phyloP scores from a whole-genome alignment of 257 asterid genomes.

The Marsdenia floribunda region DNA sequence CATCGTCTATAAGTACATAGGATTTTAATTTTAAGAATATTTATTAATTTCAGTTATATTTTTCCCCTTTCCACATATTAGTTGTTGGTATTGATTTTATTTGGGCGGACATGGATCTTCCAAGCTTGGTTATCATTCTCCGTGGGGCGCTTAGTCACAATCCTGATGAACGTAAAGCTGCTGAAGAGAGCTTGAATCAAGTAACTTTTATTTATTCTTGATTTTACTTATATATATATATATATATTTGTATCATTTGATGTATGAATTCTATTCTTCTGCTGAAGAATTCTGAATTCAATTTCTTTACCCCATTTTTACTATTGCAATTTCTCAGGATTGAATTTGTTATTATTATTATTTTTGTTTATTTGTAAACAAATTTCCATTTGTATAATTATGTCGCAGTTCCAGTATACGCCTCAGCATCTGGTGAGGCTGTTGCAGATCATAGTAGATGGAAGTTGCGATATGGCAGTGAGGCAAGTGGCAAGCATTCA shows the following conservation, averaged over 20 bases:
- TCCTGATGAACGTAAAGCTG: conserved; percentile 82
- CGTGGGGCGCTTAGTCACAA: conserved; percentile 80
- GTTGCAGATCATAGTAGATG: conserved; percentile 89
- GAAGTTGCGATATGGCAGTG: conserved; percentile 68
- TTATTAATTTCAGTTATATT: not conserved
- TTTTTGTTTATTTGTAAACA: not conserved
- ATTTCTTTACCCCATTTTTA: not conserved
- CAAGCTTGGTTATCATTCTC: conserved; percentile 56
- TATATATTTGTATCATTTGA: not conserved
- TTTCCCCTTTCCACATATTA: not conserved
- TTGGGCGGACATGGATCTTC: conserved; percentile 67
- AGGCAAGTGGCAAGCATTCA: conserved; percentile 97
- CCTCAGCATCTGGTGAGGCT: conserved; percentile 97
- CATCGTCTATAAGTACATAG: not conserved
- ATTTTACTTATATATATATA: not conserved
- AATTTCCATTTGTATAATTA: not conserved
- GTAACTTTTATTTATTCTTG: conserved; percentile 24
- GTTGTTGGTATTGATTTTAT: not conserved
- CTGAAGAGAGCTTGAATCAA: conserved; percentile 90
- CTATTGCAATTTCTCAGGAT: no score
- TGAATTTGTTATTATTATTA: not conserved
- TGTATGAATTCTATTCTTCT: not conserved
- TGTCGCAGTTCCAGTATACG: conserved; percentile 67
- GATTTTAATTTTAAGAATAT: not conserved
- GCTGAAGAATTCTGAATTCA: not conserved